Evolutionary conservation across 768 basidiomycete genomes (phyloP).

Genomic region (Polyporus arcularius): DNA sequence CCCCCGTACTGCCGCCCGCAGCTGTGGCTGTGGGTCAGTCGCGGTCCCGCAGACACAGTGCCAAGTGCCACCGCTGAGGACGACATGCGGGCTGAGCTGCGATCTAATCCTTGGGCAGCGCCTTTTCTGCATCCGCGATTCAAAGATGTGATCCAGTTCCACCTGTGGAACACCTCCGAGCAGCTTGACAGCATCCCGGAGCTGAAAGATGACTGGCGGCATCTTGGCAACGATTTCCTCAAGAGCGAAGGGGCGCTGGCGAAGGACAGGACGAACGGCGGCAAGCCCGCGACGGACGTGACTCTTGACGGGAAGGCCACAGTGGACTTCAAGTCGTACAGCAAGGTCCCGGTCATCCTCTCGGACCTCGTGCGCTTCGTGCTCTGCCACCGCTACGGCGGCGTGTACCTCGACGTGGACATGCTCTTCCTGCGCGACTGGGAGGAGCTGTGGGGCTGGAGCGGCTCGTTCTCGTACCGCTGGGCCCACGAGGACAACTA

Average conservation of each 20-base stretch:
- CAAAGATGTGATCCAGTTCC: constrained; percentile 90
- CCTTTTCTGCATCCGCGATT: constrained; percentile 94
- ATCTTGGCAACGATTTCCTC: constrained; percentile 72
- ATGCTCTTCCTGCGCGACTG: constrained; percentile 95
- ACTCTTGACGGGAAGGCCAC: constrained; percentile 17
- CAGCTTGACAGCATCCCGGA: constrained; percentile 92
- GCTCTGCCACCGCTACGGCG: constrained; percentile 94
- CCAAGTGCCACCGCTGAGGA: constrained; percentile 80
- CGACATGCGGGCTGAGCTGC: constrained; percentile 84
- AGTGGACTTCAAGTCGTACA: constrained; percentile 54
- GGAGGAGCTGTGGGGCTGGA: constrained; percentile 98
- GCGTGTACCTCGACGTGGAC: constrained; percentile 96
- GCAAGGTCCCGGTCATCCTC: constrained; percentile 87
- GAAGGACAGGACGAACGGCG: constrained; percentile 36
- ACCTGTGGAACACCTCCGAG: constrained; percentile 97
- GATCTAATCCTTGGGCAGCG: constrained; percentile 87
- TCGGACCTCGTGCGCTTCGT: constrained; percentile 98
- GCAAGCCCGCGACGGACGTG: constrained; percentile 25
- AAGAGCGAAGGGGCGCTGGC: constrained; percentile 66
- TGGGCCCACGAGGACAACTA: constrained; percentile 96
- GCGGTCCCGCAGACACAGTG: constrained; percentile 88
- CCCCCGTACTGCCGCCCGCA: constrained; percentile 80
- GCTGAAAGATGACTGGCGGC: constrained; percentile 87
- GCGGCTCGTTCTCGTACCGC: constrained; percentile 93
- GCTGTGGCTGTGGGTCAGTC: constrained; percentile 99